A percentile compares a stretch with the other conserved stretches of the same genome.
These are phyloP conservation scores for Pontederia crassipes DNA, from an alignment of 176 grass and related monocot genomes.

Conservation along the genomic window DNA sequence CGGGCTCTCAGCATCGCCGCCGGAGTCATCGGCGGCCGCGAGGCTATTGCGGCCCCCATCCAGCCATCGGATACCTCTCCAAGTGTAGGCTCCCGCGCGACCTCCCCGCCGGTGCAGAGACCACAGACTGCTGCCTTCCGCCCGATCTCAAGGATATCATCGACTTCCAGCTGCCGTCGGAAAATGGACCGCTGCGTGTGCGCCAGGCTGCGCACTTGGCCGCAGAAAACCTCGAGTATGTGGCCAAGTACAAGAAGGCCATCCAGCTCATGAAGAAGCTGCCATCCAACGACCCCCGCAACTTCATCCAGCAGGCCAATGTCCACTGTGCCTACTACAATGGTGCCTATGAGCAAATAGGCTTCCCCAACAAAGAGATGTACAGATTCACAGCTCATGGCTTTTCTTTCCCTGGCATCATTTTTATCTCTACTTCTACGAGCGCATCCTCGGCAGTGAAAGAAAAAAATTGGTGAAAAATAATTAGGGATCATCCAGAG, in stretches of 20 bases:
- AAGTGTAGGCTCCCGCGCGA: constrained; percentile 8
- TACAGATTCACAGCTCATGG: constrained; percentile 61
- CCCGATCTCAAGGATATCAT: constrained; percentile 16
- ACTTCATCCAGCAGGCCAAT: constrained; percentile 24
- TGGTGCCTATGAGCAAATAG: constrained; percentile 50
- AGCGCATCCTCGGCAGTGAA: no score
- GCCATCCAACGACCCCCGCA: constrained; percentile 18
- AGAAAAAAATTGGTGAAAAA: no score
- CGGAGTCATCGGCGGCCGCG: not conserved
- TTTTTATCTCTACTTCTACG: no score
- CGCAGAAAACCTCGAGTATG: constrained; percentile 7
- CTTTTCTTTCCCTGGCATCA: no score
- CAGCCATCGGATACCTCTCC: constrained; percentile 16
- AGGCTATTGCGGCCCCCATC: constrained; percentile 19
- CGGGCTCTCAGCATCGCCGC: constrained; percentile 15
- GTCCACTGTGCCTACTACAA: constrained; percentile 56
- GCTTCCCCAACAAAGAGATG: constrained; percentile 27
- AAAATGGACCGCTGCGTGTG: constrained; percentile 13
- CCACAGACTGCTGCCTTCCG: constrained; percentile 37
- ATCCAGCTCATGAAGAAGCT: constrained; percentile 26
- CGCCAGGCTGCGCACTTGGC: constrained; percentile 23
- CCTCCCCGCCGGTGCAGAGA: constrained; percentile 17
- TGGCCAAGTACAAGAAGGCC: constrained; percentile 20
- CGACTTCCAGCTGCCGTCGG: constrained; percentile 15
- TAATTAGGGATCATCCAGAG: no score